Evolutionary conservation across 192 early-diverging fungal genomes (phyloP), one percentile per base, ranked within the genome.

Genomic region (Linnemannia hyalina): DNA sequence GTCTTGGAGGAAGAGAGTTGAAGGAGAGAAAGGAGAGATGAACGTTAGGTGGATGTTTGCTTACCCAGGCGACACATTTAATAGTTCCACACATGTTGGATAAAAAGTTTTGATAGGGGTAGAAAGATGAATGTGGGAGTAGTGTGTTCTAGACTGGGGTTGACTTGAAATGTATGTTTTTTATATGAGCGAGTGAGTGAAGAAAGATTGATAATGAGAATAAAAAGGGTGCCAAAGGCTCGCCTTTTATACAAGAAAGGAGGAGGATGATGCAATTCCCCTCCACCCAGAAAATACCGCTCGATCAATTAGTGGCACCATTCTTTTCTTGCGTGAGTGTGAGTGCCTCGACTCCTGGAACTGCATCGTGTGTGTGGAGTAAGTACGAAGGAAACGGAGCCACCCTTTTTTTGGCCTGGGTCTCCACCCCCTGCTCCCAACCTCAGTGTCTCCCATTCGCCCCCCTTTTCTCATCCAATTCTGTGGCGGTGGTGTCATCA

Each of bases 31-130:
- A 0, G n/a, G n/a, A 72, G n/a, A 6, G 20, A 11, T 42, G n/a
- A 29, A 77, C 4, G 36, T 42, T 9, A 11, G 35, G 6, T 3
- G 7, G 74, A 35, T 35, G 15, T 46, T 46, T 16, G 55, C 74
- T 65, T 85, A 80, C 82, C 82, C 77, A 85, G 44, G 78, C 78
- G 60, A 80, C 52, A 42, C 52, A 80, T 80, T 79, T 57, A 23
- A 85, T 80, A 49, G 82, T 63, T 36, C 73, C 74, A 73, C 77
- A 78, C 77, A 80, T 85, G 35, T 54, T 80, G 57, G 72, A 46
- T 63, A 44, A 7, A 60, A 54, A 9, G 40, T 20, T 29, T n/a
- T 69, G 26, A n/a, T 29, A 42, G 41, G 22, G 38, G 9, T 1
- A 32, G 11, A 47, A 9, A 32, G 70, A 2, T 18, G 49, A 42